These are phyloP conservation scores for Danielia oregonensis DNA, from an alignment of 805 yeast genomes.

Conservation along the genomic window DNA sequence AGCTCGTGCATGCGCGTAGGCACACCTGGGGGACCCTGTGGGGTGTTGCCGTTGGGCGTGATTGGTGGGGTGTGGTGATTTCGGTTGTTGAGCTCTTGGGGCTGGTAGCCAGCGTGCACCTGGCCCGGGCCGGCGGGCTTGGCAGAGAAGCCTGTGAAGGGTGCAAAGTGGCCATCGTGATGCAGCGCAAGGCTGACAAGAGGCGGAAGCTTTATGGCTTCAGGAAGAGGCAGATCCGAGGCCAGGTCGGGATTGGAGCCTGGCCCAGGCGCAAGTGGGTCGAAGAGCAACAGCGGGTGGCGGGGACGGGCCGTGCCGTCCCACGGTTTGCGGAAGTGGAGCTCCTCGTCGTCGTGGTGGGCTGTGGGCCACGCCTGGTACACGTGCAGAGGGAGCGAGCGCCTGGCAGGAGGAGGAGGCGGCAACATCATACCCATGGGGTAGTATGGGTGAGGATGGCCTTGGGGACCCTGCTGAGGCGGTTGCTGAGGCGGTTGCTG, in stretches of 20 bases:
- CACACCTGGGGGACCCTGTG: no score
- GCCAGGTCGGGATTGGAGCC: slow-evolving; percentile 1
- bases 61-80: neutral
- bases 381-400: slow-evolving; percentile 2
- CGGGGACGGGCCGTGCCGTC: slow-evolving; percentile 30
- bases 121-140: slow-evolving; percentile 4
- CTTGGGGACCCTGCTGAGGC: no score
- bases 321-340: slow-evolving; percentile 38
- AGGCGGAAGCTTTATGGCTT: slow-evolving; percentile 1
- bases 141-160: slow-evolving; percentile 7
- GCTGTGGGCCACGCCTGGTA: slow-evolving; percentile 5
- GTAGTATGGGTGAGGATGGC: slow-evolving; percentile 1
- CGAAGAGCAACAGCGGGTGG: slow-evolving; percentile 46
- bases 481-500: no score
- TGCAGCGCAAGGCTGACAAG: slow-evolving; percentile 5
- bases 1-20: slow-evolving; percentile 9
- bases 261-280: slow-evolving; percentile 39
- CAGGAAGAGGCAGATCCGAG: slow-evolving; percentile 4
- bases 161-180: neutral
- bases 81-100: neutral
- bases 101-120: neutral
- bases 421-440: neutral
- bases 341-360: slow-evolving; percentile 22
- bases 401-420: neutral
- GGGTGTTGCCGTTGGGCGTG: neutral